A percentile compares a stretch with the other conserved stretches of the same genome.
These are phyloP conservation scores for Papiliotrema flavescens DNA, from an alignment of 1,284 basidiomycete genomes.

Conservation along the genomic window DNA sequence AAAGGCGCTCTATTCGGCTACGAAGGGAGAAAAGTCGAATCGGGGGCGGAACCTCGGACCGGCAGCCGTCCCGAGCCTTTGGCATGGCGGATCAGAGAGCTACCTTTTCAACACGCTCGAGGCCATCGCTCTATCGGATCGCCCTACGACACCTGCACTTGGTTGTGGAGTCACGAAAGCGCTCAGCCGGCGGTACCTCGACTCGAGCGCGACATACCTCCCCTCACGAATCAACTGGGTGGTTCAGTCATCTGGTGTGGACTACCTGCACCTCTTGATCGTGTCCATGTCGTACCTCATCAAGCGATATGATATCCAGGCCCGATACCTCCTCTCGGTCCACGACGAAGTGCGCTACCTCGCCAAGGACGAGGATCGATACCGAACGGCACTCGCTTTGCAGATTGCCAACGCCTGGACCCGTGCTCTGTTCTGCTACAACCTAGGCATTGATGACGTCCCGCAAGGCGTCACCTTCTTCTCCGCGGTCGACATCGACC, in stretches of 20 bases:
- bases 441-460: conserved; percentile 90
- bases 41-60: conserved; percentile 40
- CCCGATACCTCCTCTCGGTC: conserved; percentile 92
- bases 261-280: conserved; percentile 95
- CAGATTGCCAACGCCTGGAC: conserved; percentile 98
- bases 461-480: conserved; percentile 95
- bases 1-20: conserved; percentile 82
- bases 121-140: conserved; percentile 82
- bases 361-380: conserved; percentile 79
- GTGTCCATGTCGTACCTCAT: conserved; percentile 91
- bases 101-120: conserved; percentile 99
- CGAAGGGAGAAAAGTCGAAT: conserved; percentile 85
- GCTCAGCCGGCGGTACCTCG: conserved; percentile 80
- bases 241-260: conserved; percentile 96
- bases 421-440: conserved; percentile 83
- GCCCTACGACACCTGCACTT: conserved; percentile 86
- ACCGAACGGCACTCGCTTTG: conserved; percentile 84
- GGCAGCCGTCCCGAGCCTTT: conserved; percentile 62
- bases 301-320: conserved; percentile 74
- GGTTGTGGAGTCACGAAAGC: conserved; percentile 93
- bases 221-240: conserved; percentile 99
- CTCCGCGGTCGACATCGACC: conserved; percentile 91
- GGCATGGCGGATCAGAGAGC: conserved; percentile 96
- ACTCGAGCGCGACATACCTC: conserved; percentile 69
- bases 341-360: conserved; percentile 97